phyloP scores from a whole-genome alignment of 2,329 filamentous ascomycete species.

The Simplicillium sp. region DNA sequence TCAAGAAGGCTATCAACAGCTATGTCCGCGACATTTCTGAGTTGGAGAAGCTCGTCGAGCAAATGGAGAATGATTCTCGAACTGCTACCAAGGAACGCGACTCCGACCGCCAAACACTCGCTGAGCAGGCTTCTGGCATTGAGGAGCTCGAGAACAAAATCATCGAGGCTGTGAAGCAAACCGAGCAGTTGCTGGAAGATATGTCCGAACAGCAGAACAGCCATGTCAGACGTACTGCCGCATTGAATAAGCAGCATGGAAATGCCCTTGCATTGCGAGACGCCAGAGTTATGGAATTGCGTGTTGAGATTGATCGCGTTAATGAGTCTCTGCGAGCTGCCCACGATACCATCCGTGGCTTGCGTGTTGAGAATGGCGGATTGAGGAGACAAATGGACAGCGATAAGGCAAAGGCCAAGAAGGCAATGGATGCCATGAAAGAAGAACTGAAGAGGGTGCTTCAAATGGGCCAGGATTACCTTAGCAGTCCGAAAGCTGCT shows the following conservation, averaged over 20 bases:
- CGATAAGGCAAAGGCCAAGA: conserved; percentile 29
- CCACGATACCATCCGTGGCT: conserved; percentile 31
- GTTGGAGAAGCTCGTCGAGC: conserved; percentile 40
- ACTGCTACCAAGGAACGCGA: conserved; percentile 23
- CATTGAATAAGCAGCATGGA: conserved; percentile 32
- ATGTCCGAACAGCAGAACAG: conserved; percentile 26
- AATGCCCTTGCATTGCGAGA: conserved; percentile 40
- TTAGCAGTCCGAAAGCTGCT: conserved; percentile 20
- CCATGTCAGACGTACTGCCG: conserved; percentile 19
- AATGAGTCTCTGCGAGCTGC: conserved; percentile 35
- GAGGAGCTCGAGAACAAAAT: conserved; percentile 35
- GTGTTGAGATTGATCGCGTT: conserved; percentile 36
- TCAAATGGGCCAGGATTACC: conserved; percentile 33
- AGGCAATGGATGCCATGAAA: conserved; percentile 39
- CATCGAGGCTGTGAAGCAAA: conserved; percentile 25
- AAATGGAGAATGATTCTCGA: conserved; percentile 31
- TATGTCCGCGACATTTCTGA: conserved; percentile 45
- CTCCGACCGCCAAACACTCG: conserved; percentile 20
- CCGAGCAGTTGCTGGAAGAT: conserved; percentile 26
- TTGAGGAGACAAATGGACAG: conserved; percentile 24
- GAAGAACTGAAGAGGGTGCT: conserved; percentile 40
- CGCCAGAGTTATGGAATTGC: conserved; percentile 36
- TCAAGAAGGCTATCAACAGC: conserved; percentile 40
- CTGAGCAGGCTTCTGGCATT: conserved; percentile 25
- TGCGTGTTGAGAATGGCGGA: conserved; percentile 36